These are phyloP conservation scores for Amyloporia xantha DNA, from an alignment of 768 basidiomycete species.

Conservation along the genomic window DNA sequence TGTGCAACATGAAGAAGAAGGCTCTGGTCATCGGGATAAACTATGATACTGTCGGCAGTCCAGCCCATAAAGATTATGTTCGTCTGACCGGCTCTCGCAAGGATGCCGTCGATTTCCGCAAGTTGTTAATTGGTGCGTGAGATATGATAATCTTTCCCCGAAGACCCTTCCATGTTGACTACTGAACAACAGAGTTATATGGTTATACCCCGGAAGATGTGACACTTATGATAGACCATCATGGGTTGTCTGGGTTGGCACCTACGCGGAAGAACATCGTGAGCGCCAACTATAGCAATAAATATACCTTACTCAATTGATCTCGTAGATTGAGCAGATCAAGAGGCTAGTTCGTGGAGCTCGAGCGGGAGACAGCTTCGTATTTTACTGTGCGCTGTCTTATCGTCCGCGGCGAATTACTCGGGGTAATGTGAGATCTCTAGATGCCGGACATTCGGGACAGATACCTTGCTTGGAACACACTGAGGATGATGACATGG, in stretches of 20 bases:
- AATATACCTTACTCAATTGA: background rate
- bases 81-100: conserved; percentile 6
- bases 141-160: too few relatives aligned
- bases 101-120: conserved; percentile 8
- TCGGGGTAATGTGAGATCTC: background rate
- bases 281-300: background rate
- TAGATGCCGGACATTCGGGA: conserved; percentile 22
- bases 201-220: conserved; percentile 9
- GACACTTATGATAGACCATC: conserved; percentile 13
- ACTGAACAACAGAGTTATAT: conserved; percentile 14
- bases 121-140: conserved; percentile 10
- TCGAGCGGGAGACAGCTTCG: background rate
- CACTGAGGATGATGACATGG: conserved; percentile 18
- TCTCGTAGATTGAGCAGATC: background rate
- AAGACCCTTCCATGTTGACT: too few relatives aligned
- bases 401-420: background rate
- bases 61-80: background rate
- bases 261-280: conserved; percentile 11
- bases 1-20: conserved; percentile 9
- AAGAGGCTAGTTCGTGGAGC: conserved; percentile 1
- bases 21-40: conserved; percentile 17
- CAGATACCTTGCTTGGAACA: conserved; percentile 9
- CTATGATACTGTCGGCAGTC: conserved; percentile 3
- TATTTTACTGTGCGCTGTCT: conserved; percentile 14
- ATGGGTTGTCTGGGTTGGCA: too few relatives aligned